A percentile compares a stretch with the other conserved stretches of the same genome.
Conservation (phyloP, 2,329 filamentous ascomycete species). For the Colletotrichum sp. region DNA sequence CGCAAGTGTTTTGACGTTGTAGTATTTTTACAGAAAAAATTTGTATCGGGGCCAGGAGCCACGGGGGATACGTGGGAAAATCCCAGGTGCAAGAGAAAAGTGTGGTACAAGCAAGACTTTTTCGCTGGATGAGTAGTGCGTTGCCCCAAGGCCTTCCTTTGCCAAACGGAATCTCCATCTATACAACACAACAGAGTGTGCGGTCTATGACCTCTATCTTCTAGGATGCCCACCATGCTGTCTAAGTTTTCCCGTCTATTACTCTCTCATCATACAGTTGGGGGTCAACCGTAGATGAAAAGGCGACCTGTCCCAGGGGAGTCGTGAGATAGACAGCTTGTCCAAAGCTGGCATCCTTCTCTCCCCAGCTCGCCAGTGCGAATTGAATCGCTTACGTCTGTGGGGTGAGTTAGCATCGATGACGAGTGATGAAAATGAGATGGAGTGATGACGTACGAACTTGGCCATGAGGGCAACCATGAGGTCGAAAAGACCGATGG, state of each 20-base stretch:
- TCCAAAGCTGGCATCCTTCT: constrained; percentile 1
- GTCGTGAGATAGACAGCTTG: background rate
- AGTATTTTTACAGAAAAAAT: constrained; percentile 24
- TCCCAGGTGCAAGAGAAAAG: background rate
- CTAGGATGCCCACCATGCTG: constrained; percentile 19
- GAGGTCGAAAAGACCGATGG: constrained; percentile 87
- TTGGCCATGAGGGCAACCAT: constrained; percentile 96
- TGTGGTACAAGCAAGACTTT: constrained; percentile 14
- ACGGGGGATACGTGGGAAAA: constrained; percentile 14
- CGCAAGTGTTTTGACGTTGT: constrained; percentile 14
- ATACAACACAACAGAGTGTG: constrained; percentile 20
- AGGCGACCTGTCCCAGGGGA: constrained; percentile 18
- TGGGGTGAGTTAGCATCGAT: background rate
- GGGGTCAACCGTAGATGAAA: constrained; percentile 11
- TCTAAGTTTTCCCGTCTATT: constrained; percentile 21
- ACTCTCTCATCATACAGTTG: constrained; percentile 11
- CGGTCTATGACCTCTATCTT: constrained; percentile 22
- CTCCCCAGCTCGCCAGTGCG: constrained; percentile 21
- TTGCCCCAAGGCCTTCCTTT: background rate
- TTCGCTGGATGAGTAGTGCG: constrained; percentile 15
- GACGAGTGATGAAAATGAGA: background rate
- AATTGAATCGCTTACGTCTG: constrained; percentile 23
- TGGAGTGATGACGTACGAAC: constrained; percentile 64
- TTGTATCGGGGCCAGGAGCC: constrained; percentile 20
- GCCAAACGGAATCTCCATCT: constrained; percentile 17